These are phyloP conservation scores for Cercophora samala DNA, from an alignment of 495 filamentous ascomycete species.

Conservation along the genomic window DNA sequence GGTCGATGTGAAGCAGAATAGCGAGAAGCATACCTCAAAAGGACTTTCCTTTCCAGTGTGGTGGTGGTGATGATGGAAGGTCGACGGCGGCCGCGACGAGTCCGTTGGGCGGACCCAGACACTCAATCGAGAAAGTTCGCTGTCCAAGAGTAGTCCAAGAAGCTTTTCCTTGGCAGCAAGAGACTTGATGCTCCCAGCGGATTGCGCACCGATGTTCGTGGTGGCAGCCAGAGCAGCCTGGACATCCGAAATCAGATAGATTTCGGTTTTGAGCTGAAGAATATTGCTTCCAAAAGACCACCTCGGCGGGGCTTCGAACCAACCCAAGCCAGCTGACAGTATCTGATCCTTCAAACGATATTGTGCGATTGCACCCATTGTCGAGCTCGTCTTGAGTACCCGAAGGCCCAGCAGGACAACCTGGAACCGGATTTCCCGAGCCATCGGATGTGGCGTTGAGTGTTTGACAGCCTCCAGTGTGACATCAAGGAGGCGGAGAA, in stretches of 20 bases:
- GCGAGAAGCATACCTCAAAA: slow-evolving; percentile 49
- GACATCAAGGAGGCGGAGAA: slow-evolving; percentile 70
- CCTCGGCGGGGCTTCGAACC: slow-evolving; percentile 78
- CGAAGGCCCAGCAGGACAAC: slow-evolving; percentile 76
- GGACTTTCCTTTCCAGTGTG: slow-evolving; percentile 39
- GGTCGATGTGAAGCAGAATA: background rate
- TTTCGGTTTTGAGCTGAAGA: slow-evolving; percentile 89
- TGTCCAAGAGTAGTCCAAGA: slow-evolving; percentile 72
- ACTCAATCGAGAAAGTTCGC: slow-evolving; percentile 75
- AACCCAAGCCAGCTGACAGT: slow-evolving; percentile 76
- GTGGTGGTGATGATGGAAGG: slow-evolving; percentile 25
- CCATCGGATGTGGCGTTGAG: slow-evolving; percentile 75
- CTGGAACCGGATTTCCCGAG: slow-evolving; percentile 86
- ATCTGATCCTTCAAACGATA: slow-evolving; percentile 85
- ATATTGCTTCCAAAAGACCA: slow-evolving; percentile 97
- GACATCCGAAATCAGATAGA: slow-evolving; percentile 76
- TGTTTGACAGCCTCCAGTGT: slow-evolving; percentile 69
- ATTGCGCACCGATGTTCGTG: slow-evolving; percentile 53
- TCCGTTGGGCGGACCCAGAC: slow-evolving; percentile 91
- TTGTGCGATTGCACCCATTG: slow-evolving; percentile 54
- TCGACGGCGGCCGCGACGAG: slow-evolving; percentile 31
- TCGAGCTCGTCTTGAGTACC: slow-evolving; percentile 66
- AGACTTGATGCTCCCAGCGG: slow-evolving; percentile 56
- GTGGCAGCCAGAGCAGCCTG: slow-evolving; percentile 56
- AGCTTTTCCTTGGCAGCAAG: slow-evolving; percentile 77